Conservation (phyloP, 495 filamentous ascomycete species). For the Cairneyella variabilis region DNA sequence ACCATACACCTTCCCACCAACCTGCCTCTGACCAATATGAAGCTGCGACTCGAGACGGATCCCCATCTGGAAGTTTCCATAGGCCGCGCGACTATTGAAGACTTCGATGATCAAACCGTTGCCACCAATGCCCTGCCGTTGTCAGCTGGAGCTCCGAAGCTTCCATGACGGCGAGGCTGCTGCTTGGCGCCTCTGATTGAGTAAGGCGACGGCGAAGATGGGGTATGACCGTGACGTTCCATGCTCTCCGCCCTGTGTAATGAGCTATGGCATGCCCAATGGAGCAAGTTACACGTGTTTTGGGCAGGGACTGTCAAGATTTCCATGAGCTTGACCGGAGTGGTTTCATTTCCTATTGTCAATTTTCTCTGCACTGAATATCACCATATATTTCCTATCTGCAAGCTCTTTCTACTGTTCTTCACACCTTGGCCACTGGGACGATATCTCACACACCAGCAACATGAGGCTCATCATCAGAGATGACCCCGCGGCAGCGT, state of each 20-base stretch:
- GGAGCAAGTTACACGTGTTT: constrained; percentile 14
- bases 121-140: no score
- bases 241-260: constrained; percentile 8
- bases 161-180: no score
- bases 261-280: constrained; percentile 14
- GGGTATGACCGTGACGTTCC: constrained; percentile 26
- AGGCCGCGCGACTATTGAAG: no score
- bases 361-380: not conserved
- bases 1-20: no score
- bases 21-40: no score
- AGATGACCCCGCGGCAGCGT: constrained; percentile 60
- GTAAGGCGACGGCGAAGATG: constrained; percentile 4
- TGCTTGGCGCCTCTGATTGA: not conserved
- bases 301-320: not conserved
- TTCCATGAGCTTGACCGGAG: not conserved
- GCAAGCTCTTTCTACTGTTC: not conserved
- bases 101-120: no score
- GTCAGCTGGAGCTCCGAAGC: no score
- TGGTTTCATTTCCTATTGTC: constrained; percentile 1
- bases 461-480: constrained; percentile 82
- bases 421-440: not conserved
- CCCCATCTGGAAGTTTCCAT: no score
- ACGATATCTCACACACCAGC: constrained; percentile 1
- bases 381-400: not conserved
- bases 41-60: no score